These are phyloP conservation scores for Fusarium mundagurra DNA, from an alignment of 2,329 filamentous ascomycete species.

Conservation along the genomic window DNA sequence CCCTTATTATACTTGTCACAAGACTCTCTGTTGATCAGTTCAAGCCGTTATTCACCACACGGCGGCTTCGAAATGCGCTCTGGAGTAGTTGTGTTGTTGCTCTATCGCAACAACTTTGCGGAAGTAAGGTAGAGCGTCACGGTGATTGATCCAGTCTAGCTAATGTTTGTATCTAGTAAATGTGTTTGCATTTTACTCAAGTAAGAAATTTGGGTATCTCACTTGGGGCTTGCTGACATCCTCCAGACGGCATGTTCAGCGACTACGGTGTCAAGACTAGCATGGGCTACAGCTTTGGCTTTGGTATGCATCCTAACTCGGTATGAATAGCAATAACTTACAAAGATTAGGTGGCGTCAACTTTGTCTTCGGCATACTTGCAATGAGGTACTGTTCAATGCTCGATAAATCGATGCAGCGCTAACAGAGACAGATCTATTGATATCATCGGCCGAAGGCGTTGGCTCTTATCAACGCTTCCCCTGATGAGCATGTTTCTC, in stretches of 20 bases:
- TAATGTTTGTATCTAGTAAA: slow-evolving; percentile 13
- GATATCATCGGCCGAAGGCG: slow-evolving; percentile 53
- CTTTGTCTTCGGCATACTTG: slow-evolving; percentile 51
- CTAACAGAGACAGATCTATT: slow-evolving; percentile 39
- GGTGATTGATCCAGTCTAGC: not conserved
- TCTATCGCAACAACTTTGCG: slow-evolving; percentile 45
- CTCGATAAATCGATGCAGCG: accelerated
- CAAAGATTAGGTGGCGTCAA: slow-evolving; percentile 46
- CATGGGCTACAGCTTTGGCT: slow-evolving; percentile 41
- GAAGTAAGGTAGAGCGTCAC: slow-evolving; percentile 8
- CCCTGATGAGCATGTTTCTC: slow-evolving; percentile 49
- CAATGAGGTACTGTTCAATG: slow-evolving; percentile 38
- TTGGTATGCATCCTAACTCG: slow-evolving; percentile 34
- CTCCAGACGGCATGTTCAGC: slow-evolving; percentile 26
- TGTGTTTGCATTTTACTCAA: slow-evolving; percentile 57
- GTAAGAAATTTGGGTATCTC: slow-evolving; percentile 26
- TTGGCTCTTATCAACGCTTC: slow-evolving; percentile 56
- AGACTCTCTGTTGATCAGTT: slow-evolving; percentile 32
- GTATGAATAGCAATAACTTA: not conserved
- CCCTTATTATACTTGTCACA: slow-evolving; percentile 7
- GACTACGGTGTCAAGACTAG: slow-evolving; percentile 27
- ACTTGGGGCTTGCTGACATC: not conserved
- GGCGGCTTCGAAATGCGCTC: slow-evolving; percentile 31
- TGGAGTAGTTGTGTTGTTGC: slow-evolving; percentile 42
- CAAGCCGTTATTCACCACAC: slow-evolving; percentile 16